Percentiles rank a stretch among this genome's conserved stretches.
Evolutionary conservation across 2,329 filamentous ascomycete genomes (phyloP).

Genomic region (Colletotrichum lentis): DNA sequence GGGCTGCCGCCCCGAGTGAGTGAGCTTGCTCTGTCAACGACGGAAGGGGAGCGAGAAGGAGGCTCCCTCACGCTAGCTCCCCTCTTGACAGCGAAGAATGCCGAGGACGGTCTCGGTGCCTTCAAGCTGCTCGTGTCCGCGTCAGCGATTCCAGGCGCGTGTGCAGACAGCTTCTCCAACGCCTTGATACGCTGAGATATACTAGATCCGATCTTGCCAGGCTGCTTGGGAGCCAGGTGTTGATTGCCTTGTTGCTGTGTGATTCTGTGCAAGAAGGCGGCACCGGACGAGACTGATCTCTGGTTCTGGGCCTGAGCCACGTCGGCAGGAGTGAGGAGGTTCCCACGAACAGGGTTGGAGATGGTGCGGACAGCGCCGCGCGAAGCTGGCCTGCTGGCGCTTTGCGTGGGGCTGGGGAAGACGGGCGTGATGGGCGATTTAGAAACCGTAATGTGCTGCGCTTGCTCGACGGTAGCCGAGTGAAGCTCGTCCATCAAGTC

Average conservation of each 20-base stretch:
- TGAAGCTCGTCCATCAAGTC: slow-evolving; percentile 86
- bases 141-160: slow-evolving; percentile 46
- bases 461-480: slow-evolving; percentile 81
- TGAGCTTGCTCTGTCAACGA: slow-evolving; percentile 55
- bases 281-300: slow-evolving; percentile 65
- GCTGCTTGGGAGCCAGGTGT: slow-evolving; percentile 72
- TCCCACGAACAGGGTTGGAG: slow-evolving; percentile 55
- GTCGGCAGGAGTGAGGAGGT: slow-evolving; percentile 57
- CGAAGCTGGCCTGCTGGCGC: slow-evolving; percentile 42
- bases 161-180: slow-evolving; percentile 77
- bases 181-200: slow-evolving; percentile 96
- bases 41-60: slow-evolving; percentile 54
- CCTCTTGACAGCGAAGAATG: slow-evolving; percentile 68
- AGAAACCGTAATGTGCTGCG: slow-evolving; percentile 79
- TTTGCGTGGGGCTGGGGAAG: slow-evolving; percentile 52
- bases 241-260: slow-evolving; percentile 59
- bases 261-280: slow-evolving; percentile 63
- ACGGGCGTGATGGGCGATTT: slow-evolving; percentile 83
- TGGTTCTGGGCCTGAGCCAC: slow-evolving; percentile 50
- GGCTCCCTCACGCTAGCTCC: slow-evolving; percentile 48
- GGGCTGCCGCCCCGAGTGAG: slow-evolving; percentile 46
- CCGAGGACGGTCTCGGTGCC: slow-evolving; percentile 53
- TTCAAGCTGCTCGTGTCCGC: slow-evolving; percentile 37
- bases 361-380: slow-evolving; percentile 50
- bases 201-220: slow-evolving; percentile 80